A percentile compares a stretch with the other conserved stretches of the same genome.
phyloP scores from a whole-genome alignment of 176 grass and related monocot genomes.

The Secale cereale region DNA sequence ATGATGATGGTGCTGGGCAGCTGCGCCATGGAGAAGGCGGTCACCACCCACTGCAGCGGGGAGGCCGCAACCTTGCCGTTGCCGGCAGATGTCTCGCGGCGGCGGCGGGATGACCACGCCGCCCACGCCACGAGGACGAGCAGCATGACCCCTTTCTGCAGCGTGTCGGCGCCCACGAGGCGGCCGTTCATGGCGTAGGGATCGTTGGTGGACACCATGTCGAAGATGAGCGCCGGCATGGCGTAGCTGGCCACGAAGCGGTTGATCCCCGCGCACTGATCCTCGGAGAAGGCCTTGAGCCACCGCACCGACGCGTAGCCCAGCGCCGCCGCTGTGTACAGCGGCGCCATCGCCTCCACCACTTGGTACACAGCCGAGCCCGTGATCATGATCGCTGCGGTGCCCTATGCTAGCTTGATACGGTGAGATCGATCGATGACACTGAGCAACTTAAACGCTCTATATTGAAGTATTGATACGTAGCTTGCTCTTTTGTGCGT shows the following conservation, averaged over 20 bases:
- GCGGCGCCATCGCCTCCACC: constrained; percentile 68
- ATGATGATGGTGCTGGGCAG: constrained; percentile 94
- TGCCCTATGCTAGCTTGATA: background rate
- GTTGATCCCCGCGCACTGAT: constrained; percentile 9
- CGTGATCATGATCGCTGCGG: constrained; percentile 8
- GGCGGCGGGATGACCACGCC: constrained; percentile 20
- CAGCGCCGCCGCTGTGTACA: background rate
- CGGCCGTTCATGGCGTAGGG: constrained; percentile 62
- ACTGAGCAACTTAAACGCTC: too few relatives aligned
- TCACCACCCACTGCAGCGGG: constrained; percentile 56
- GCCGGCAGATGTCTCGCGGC: background rate
- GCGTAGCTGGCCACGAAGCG: constrained; percentile 80
- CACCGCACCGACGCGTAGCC: background rate
- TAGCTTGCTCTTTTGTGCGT: too few relatives aligned
- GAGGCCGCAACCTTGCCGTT: background rate
- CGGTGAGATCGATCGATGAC: too few relatives aligned
- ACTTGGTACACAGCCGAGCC: constrained; percentile 45
- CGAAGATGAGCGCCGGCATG: constrained; percentile 67
- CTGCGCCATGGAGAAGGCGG: constrained; percentile 69
- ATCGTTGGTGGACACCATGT: constrained; percentile 72
- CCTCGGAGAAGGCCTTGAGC: background rate
- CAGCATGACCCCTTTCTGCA: constrained; percentile 65
- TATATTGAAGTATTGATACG: too few relatives aligned
- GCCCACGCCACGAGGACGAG: constrained; percentile 47
- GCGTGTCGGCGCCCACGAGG: constrained; percentile 72